Conservation (phyloP, 106 monocot species). For the Dendrobium nobile region DNA sequence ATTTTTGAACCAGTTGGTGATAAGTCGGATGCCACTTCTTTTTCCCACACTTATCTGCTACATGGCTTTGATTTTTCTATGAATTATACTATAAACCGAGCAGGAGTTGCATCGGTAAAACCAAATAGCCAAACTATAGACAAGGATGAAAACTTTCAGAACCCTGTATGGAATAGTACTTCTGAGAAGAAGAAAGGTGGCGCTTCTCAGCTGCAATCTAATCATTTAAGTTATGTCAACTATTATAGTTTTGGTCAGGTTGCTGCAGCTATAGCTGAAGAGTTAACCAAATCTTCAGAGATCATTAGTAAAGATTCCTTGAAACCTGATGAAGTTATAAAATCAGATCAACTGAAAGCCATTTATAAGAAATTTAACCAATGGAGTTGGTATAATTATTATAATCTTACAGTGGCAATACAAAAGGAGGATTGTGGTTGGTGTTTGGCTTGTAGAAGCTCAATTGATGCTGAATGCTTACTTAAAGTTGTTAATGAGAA, state of each 20-base stretch:
- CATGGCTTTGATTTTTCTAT: conserved; percentile 10
- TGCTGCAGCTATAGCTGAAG: conserved; percentile 57
- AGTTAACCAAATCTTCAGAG: conserved; percentile 40
- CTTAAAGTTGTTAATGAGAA: conserved; percentile 38
- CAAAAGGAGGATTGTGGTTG: conserved; percentile 90
- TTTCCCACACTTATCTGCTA: conserved; percentile 9
- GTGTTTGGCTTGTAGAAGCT: conserved; percentile 66
- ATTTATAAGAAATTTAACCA: conserved; percentile 37
- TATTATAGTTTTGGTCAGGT: conserved; percentile 75
- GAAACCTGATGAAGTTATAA: conserved; percentile 44
- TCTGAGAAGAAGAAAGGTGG: conserved; percentile 18
- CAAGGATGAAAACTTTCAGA: conserved; percentile 7
- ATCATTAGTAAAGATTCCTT: conserved; percentile 20
- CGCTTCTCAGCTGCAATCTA: conserved; percentile 22
- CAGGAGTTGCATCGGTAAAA: conserved; percentile 11
- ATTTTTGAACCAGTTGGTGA: conserved; percentile 11
- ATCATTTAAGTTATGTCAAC: conserved; percentile 54
- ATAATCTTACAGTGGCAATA: conserved; percentile 30
- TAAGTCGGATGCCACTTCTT: conserved; percentile 5
- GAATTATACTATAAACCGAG: background rate
- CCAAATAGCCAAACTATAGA: conserved; percentile 9
- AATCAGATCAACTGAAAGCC: conserved; percentile 40
- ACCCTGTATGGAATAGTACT: conserved; percentile 4
- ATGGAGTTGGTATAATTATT: conserved; percentile 36
- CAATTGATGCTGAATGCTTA: conserved; percentile 49